Conservation (phyloP, 1,284 basidiomycete genomes). For the Pisolithus thermaeus region DNA sequence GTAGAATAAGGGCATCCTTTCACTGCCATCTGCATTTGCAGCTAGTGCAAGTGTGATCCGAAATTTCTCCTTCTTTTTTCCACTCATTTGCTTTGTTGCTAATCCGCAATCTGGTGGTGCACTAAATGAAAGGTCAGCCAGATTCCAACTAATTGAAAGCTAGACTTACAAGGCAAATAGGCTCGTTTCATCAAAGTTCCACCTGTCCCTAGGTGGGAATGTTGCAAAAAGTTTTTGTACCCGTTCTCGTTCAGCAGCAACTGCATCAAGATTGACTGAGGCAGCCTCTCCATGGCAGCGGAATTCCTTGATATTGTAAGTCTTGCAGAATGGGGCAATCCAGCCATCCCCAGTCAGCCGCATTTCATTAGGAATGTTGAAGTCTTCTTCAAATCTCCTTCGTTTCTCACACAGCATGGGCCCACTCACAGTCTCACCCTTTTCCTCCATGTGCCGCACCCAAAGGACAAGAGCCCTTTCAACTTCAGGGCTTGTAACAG, state of each 20-base stretch:
- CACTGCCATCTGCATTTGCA: slow-evolving; percentile 18
- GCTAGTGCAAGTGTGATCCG: slow-evolving; percentile 19
- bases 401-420: slow-evolving; percentile 21
- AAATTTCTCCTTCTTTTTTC: slow-evolving; percentile 19
- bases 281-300: slow-evolving; percentile 33
- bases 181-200: no score
- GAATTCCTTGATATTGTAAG: slow-evolving; percentile 28
- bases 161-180: slow-evolving; percentile 10
- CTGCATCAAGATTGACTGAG: slow-evolving; percentile 23
- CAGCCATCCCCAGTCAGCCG: slow-evolving; percentile 24
- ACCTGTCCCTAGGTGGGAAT: slow-evolving; percentile 27
- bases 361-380: slow-evolving; percentile 9
- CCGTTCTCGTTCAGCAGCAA: background rate
- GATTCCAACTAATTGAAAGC: slow-evolving; percentile 12
- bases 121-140: background rate
- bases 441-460: slow-evolving; percentile 25
- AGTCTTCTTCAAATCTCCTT: background rate
- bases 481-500: slow-evolving; percentile 2
- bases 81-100: slow-evolving; percentile 15
- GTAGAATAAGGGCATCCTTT: slow-evolving; percentile 17
- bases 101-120: slow-evolving; percentile 16
- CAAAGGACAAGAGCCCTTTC: slow-evolving; percentile 22
- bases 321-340: slow-evolving; percentile 22
- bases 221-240: slow-evolving; percentile 14
- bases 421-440: slow-evolving; percentile 20